Conservation (phyloP, 169 alveolate species). For the Plasmodium adleri region DNA sequence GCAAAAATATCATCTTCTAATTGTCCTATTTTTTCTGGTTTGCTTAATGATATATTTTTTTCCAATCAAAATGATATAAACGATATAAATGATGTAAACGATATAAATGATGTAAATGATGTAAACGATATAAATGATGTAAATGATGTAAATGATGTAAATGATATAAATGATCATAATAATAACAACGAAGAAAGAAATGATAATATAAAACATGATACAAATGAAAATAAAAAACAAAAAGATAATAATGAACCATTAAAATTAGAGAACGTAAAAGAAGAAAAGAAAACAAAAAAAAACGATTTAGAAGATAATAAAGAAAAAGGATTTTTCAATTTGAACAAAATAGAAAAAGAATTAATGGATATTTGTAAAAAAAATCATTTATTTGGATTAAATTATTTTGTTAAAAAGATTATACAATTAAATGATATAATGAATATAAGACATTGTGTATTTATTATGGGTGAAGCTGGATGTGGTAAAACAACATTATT, state of each 20-base stretch:
- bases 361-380: conserved; percentile 51
- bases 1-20: conserved; percentile 85
- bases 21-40: conserved; percentile 84
- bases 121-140: not conserved
- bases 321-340: conserved; percentile 2
- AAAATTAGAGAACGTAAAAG: not conserved
- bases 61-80: conserved; percentile 52
- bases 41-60: conserved; percentile 95
- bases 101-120: not conserved
- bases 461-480: conserved; percentile 97
- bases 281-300: not conserved
- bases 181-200: not conserved
- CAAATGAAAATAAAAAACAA: not conserved
- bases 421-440: conserved; percentile 94
- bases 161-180: not conserved
- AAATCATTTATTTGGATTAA: conserved; percentile 57
- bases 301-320: not conserved
- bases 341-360: conserved; percentile 28
- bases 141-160: not conserved
- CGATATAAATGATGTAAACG: not conserved
- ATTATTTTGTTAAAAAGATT: conserved; percentile 92
- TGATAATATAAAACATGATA: not conserved
- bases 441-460: conserved; percentile 96
- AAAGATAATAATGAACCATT: not conserved
- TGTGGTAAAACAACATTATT: conserved; percentile 95